These are phyloP conservation scores for Colletotrichum euphorbiae DNA, from an alignment of 2,329 filamentous ascomycete genomes.

Conservation along the genomic window DNA sequence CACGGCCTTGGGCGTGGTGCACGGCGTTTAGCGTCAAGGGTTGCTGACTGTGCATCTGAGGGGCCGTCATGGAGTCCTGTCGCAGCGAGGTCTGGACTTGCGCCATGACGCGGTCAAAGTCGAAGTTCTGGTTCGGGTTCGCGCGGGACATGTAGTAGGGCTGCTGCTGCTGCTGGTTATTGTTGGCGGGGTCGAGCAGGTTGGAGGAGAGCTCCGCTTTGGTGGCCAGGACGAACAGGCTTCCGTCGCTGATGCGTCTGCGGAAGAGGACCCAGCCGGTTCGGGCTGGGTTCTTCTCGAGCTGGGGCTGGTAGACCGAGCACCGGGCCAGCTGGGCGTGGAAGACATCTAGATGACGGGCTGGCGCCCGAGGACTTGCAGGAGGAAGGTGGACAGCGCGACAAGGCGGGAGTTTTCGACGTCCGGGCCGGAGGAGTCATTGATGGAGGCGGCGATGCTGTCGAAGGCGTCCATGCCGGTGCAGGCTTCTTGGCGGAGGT, in stretches of 20 bases:
- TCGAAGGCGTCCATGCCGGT: constrained; percentile 67
- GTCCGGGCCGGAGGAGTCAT: constrained; percentile 48
- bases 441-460: constrained; percentile 50
- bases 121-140: constrained; percentile 50
- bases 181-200: constrained; percentile 40
- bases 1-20: constrained; percentile 52
- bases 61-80: constrained; percentile 37
- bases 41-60: constrained; percentile 38
- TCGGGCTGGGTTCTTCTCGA: constrained; percentile 65
- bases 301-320: constrained; percentile 62
- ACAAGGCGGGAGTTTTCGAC: constrained; percentile 53
- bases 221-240: constrained; percentile 62
- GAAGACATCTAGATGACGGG: constrained; percentile 61
- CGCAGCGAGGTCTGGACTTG: constrained; percentile 53
- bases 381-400: constrained; percentile 58
- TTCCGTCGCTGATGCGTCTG: constrained; percentile 61
- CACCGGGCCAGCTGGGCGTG: constrained; percentile 62
- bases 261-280: constrained; percentile 64
- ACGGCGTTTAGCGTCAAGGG: constrained; percentile 54
- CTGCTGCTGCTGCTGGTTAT: too few species aligned
- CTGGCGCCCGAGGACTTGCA: constrained; percentile 64
- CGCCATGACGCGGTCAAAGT: constrained; percentile 59
- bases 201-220: constrained; percentile 48
- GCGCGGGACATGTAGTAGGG: constrained; percentile 42
- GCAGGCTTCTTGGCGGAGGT: constrained; percentile 63